A percentile compares a stretch with the other conserved stretches of the same genome.
Evolutionary conservation across 306 rosid species (phyloP).

Genomic region (Benincasa hispida): DNA sequence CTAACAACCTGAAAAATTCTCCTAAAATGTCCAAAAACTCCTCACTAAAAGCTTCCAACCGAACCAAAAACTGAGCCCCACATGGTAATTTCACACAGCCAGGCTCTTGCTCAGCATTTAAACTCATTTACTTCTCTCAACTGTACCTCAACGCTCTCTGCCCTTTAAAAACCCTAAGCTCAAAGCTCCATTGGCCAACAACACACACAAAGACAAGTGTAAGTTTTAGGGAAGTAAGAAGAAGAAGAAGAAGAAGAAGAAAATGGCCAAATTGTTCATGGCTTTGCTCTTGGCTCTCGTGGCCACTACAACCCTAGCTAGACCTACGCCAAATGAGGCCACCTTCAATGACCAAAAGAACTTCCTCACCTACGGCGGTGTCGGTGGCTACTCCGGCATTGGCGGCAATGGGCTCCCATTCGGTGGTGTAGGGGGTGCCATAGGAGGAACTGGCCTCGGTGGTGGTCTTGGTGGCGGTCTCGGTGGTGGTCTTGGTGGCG

Average conservation of each 20-base stretch:
- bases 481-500: not conserved
- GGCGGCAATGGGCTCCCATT: conserved; percentile 51
- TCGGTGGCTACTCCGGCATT: conserved; percentile 47
- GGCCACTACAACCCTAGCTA: conserved; percentile 23
- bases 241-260: not conserved
- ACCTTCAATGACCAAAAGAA: conserved; percentile 68
- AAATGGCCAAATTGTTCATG: conserved; percentile 38
- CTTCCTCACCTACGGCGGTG: conserved; percentile 35
- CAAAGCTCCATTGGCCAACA: not conserved
- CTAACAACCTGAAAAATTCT: not conserved
- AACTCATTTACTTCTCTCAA: conserved; percentile 41
- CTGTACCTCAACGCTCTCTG: conserved; percentile 17
- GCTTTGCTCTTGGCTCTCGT: conserved; percentile 40
- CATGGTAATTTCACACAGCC: not conserved
- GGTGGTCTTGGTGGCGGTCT: not conserved
- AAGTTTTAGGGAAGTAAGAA: not conserved
- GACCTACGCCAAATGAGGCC: conserved; percentile 34
- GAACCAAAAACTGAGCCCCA: no score
- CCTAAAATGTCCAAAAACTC: not conserved
- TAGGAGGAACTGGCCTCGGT: not conserved
- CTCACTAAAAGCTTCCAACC: not conserved
- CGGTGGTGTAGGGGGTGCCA: conserved; percentile 44
- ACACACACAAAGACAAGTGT: not conserved
- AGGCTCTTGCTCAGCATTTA: conserved; percentile 15
- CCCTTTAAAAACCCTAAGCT: not conserved